Conservation (phyloP, 2,329 filamentous ascomycete species). For the Colletotrichum limetticola region DNA sequence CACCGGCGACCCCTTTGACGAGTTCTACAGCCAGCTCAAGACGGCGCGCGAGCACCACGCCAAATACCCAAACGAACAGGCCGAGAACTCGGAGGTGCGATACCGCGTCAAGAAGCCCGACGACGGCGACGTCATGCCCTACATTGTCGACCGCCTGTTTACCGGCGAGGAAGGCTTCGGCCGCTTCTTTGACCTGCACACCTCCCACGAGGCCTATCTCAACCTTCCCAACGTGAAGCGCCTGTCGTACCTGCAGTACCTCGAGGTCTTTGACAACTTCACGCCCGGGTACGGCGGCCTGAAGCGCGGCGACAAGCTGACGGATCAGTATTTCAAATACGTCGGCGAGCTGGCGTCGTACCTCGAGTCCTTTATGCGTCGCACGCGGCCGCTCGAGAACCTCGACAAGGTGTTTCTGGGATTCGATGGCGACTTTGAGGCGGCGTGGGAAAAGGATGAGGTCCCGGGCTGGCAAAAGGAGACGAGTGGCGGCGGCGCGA, state of each 20-base stretch:
- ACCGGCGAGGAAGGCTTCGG: constrained; percentile 95
- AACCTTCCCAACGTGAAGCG: constrained; percentile 90
- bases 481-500: constrained; percentile 45
- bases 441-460: constrained; percentile 82
- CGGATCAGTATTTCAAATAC: constrained; percentile 92
- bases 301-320: constrained; percentile 86
- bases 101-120: constrained; percentile 78
- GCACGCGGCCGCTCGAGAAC: constrained; percentile 87
- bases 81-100: constrained; percentile 93
- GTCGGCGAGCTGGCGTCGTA: constrained; percentile 83
- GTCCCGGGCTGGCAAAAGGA: constrained; percentile 82
- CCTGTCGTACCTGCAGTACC: constrained; percentile 89
- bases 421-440: constrained; percentile 87
- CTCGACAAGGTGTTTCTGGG: constrained; percentile 79
- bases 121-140: constrained; percentile 70
- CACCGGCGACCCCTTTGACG: constrained; percentile 86
- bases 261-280: constrained; percentile 92
- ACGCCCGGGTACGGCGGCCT: constrained; percentile 77
- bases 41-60: constrained; percentile 89
- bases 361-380: constrained; percentile 86
- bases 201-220: constrained; percentile 86
- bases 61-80: constrained; percentile 91
- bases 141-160: constrained; percentile 89
- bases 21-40: constrained; percentile 88
- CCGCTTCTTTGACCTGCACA: constrained; percentile 89